Percentiles rank a stretch among this genome's conserved stretches.
phyloP scores from a whole-genome alignment of 495 filamentous ascomycete species.

The Delitschia confertaspora region DNA sequence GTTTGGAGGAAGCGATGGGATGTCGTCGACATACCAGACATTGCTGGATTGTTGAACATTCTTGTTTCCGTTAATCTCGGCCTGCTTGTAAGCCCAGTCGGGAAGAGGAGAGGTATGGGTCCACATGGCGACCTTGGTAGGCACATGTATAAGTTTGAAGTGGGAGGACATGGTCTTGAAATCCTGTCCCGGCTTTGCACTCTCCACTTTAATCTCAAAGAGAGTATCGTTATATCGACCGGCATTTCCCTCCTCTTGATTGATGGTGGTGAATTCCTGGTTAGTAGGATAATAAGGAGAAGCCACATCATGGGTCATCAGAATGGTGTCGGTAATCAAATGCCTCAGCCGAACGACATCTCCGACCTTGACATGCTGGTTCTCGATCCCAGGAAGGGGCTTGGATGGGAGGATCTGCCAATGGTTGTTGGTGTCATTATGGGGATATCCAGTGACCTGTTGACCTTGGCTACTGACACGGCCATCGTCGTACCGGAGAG shows the following conservation, averaged over 20 bases:
- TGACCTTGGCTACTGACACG: conserved; percentile 90
- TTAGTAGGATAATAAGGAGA: conserved; percentile 95
- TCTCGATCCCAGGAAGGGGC: conserved; percentile 40
- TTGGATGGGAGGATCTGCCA: conserved; percentile 81
- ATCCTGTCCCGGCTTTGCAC: conserved; percentile 69
- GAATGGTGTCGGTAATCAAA: conserved; percentile 72
- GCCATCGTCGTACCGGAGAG: conserved; percentile 92
- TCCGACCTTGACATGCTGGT: conserved; percentile 66
- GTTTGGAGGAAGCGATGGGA: conserved; percentile 65
- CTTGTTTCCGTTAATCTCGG: conserved; percentile 99
- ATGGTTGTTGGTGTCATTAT: conserved; percentile 97
- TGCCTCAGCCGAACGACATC: conserved; percentile 85
- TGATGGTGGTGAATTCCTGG: conserved; percentile 90
- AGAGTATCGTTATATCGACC: conserved; percentile 79
- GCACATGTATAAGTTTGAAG: conserved; percentile 90
- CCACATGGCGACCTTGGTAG: conserved; percentile 97
- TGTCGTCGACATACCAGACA: conserved; percentile 87
- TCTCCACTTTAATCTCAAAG: conserved; percentile 86
- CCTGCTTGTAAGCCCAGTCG: conserved; percentile 93
- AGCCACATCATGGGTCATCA: conserved; percentile 96
- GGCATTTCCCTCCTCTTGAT: conserved; percentile 61
- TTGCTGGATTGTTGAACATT: conserved; percentile 84
- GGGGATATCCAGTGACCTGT: conserved; percentile 96
- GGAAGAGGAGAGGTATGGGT: conserved; percentile 88
- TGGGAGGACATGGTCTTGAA: conserved; percentile 83